Conservation (phyloP, 164 flowering plant species). For the Tetracentron sinense region DNA sequence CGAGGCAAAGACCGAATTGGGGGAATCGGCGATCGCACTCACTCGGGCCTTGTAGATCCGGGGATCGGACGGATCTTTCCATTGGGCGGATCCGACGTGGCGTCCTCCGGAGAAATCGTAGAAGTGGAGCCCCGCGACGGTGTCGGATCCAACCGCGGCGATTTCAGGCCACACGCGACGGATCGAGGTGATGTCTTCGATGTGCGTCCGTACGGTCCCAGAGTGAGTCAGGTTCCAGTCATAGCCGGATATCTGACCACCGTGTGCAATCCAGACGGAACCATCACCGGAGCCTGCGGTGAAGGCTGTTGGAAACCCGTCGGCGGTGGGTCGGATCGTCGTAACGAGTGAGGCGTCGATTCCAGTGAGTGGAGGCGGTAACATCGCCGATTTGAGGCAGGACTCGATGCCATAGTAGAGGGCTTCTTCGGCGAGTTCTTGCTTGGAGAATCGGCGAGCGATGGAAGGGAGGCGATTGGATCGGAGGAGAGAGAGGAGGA, state of each 20-base stretch:
- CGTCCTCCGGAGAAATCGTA: constrained; percentile 53
- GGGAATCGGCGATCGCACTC: constrained; percentile 48
- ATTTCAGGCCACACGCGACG: constrained; percentile 48
- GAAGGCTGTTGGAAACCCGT: constrained; percentile 51
- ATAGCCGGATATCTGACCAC: constrained; percentile 76
- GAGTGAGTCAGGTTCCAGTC: constrained; percentile 56
- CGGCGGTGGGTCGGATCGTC: constrained; percentile 61
- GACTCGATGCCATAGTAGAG: constrained; percentile 79
- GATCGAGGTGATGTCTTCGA: constrained; percentile 57
- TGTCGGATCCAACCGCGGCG: constrained; percentile 66
- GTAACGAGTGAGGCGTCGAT: constrained; percentile 66
- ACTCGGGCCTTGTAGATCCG: constrained; percentile 69
- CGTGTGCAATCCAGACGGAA: constrained; percentile 77
- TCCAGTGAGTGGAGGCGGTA: constrained; percentile 60
- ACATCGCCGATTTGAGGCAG: constrained; percentile 47
- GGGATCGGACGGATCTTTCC: constrained; percentile 78
- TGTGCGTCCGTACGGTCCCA: constrained; percentile 68
- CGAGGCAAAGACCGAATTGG: constrained; percentile 48
- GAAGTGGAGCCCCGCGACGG: constrained; percentile 69
- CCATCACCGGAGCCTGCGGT: constrained; percentile 54
- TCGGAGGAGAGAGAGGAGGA: constrained; percentile 84
- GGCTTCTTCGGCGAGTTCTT: constrained; percentile 80
- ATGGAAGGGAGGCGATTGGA: constrained; percentile 64
- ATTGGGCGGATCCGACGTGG: constrained; percentile 56
- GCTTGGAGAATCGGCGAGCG: constrained; percentile 55